phyloP scores from a whole-genome alignment of 2,329 filamentous ascomycete genomes.

The Lasiodiplodia gonubiensis region DNA sequence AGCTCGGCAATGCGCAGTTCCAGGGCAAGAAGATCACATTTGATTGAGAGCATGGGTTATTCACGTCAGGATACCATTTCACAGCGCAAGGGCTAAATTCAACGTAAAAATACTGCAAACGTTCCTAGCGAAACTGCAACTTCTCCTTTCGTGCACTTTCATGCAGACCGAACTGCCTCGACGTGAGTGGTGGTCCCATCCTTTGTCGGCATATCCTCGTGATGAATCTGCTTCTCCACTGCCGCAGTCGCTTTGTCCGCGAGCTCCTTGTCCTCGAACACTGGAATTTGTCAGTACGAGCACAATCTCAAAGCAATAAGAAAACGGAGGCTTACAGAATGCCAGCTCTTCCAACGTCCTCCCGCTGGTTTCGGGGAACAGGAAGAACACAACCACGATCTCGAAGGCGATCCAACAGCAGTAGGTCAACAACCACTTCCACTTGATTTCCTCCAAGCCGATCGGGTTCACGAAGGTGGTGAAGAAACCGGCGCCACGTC shows the following conservation, averaged over 20 bases:
- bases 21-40: constrained; percentile 68
- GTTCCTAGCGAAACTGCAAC: neutral
- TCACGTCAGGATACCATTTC: constrained; percentile 16
- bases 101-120: neutral
- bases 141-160: neutral
- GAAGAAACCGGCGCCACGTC: constrained; percentile 66
- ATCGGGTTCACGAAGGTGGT: constrained; percentile 68
- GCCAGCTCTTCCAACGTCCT: constrained; percentile 54
- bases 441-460: constrained; percentile 59
- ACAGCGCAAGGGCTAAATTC: neutral
- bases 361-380: constrained; percentile 46
- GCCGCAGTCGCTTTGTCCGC: constrained; percentile 39
- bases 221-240: constrained; percentile 42
- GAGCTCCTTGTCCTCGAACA: constrained; percentile 40
- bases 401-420: constrained; percentile 52
- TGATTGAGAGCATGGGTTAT: constrained; percentile 51
- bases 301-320: too few species aligned
- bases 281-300: constrained; percentile 34
- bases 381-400: constrained; percentile 46
- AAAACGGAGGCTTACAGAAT: constrained; percentile 33
- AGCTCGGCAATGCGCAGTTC: constrained; percentile 52
- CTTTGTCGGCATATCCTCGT: constrained; percentile 31
- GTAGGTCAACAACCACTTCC: constrained; percentile 50
- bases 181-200: neutral
- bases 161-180: constrained; percentile 13